These are phyloP conservation scores for Saccharomycopsis schoenii DNA, from an alignment of 805 yeast species.

Conservation along the genomic window DNA sequence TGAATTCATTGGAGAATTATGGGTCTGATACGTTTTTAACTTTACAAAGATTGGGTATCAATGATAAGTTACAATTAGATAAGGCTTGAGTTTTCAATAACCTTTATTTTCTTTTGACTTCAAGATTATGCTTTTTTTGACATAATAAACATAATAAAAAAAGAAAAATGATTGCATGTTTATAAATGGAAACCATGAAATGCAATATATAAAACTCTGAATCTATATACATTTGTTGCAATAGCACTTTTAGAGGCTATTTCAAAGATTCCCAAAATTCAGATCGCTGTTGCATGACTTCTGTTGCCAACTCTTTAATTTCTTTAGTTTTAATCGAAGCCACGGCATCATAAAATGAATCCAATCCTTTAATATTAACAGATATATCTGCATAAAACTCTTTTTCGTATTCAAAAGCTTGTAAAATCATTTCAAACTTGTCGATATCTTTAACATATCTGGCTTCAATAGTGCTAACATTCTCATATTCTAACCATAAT, in stretches of 20 bases:
- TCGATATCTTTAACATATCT: slow-evolving; percentile 63
- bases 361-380: slow-evolving; percentile 38
- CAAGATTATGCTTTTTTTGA: neutral
- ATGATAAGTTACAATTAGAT: slow-evolving; percentile 57
- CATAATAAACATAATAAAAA: neutral
- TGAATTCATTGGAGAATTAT: slow-evolving; percentile 80
- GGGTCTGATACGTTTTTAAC: slow-evolving; percentile 85
- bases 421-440: slow-evolving; percentile 76
- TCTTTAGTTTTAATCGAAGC: slow-evolving; percentile 59
- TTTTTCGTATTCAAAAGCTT: slow-evolving; percentile 78
- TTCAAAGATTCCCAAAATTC: neutral
- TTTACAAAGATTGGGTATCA: slow-evolving; percentile 67
- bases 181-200: neutral
- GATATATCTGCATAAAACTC: slow-evolving; percentile 29
- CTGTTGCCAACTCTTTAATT: slow-evolving; percentile 60
- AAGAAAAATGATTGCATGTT: too few relatives aligned
- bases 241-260: neutral
- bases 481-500: slow-evolving; percentile 85
- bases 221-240: neutral
- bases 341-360: slow-evolving; percentile 60
- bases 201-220: neutral
- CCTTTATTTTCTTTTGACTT: neutral
- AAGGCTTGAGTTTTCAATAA: slow-evolving; percentile 37
- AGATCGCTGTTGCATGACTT: slow-evolving; percentile 29
- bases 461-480: slow-evolving; percentile 49